Base-by-base conservation (phyloP, 192 early-diverging fungal species). In the Nowakowskiella sp. region DNA sequence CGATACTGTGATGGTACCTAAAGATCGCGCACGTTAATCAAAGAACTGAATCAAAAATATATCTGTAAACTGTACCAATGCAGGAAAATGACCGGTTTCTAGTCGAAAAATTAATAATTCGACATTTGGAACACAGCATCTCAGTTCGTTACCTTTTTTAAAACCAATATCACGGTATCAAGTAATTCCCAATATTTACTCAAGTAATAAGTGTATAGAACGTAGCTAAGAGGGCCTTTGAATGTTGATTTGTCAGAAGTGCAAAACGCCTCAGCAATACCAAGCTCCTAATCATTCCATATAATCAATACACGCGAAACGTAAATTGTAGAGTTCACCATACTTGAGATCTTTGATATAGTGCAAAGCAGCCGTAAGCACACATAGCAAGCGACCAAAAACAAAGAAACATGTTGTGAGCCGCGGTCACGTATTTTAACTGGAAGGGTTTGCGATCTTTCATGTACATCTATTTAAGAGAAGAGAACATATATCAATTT, bases 1-100 rank as follows among this genome's bases (percentile, higher is more conserved):
- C 73, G 27, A 76, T 76, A 1, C 64, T 53, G 48, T 76, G 73
- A 45, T 76, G 73, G 44, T 75, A 76, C n/a, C n/a, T n/a, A n/a
- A n/a, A n/a, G n/a, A n/a, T n/a, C n/a, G n/a, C n/a, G n/a, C n/a
- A n/a, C n/a, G n/a, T n/a, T n/a, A n/a, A n/a, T n/a, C n/a, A n/a
- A n/a, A n/a, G n/a, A n/a, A n/a, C n/a, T n/a, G n/a, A n/a, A n/a
- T n/a, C n/a, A n/a, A n/a, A n/a, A n/a, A n/a, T n/a, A n/a, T n/a
- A n/a, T n/a, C n/a, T n/a, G n/a, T n/a, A n/a, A n/a, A n/a, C n/a
- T n/a, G n/a, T n/a, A n/a, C 67, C 71, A 70, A 53, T 76, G 73
- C 4, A 76, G 43, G 60, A 76, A 76, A 42, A 76, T 76, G 6
- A 76, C 34, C n/a, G 60, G 55, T 57, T 70, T 74, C 71, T 71